These are phyloP conservation scores for Pseudogymnoascus verrucosus DNA, from an alignment of 2,329 filamentous ascomycete genomes.

Conservation along the genomic window DNA sequence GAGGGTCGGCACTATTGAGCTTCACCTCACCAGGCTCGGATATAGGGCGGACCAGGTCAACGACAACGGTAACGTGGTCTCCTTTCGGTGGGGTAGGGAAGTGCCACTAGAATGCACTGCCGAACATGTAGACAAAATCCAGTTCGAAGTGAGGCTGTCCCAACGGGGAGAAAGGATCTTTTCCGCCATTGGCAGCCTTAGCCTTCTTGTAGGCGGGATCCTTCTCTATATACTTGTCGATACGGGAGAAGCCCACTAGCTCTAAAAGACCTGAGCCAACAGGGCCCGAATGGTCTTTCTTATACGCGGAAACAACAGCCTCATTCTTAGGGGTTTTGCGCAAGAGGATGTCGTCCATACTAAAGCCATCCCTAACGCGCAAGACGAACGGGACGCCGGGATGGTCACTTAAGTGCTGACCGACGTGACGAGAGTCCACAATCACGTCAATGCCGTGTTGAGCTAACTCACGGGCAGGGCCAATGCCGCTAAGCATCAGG, in stretches of 20 bases:
- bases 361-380: conserved; percentile 33
- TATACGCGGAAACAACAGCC: conserved; percentile 32
- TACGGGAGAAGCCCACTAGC: conserved; percentile 48
- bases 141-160: conserved; percentile 55
- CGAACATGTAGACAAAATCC: conserved; percentile 54
- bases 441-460: conserved; percentile 24
- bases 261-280: conserved; percentile 37
- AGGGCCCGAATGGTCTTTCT: conserved; percentile 33
- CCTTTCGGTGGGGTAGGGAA: conserved; percentile 36
- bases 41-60: conserved; percentile 41
- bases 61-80: conserved; percentile 48
- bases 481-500: conserved; percentile 12
- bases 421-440: conserved; percentile 25
- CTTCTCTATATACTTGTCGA: conserved; percentile 45
- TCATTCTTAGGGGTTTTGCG: conserved; percentile 31
- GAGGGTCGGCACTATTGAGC: conserved; percentile 32
- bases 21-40: conserved; percentile 35
- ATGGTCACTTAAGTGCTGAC: conserved; percentile 31
- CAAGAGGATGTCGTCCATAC: conserved; percentile 31
- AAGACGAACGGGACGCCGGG: conserved; percentile 34
- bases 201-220: conserved; percentile 39
- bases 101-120: conserved; percentile 41
- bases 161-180: conserved; percentile 46
- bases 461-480: conserved; percentile 23
- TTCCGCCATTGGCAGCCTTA: conserved; percentile 33